Evolutionary conservation across 2,329 filamentous ascomycete genomes (phyloP).

Genomic region (Thelonectria discophora): DNA sequence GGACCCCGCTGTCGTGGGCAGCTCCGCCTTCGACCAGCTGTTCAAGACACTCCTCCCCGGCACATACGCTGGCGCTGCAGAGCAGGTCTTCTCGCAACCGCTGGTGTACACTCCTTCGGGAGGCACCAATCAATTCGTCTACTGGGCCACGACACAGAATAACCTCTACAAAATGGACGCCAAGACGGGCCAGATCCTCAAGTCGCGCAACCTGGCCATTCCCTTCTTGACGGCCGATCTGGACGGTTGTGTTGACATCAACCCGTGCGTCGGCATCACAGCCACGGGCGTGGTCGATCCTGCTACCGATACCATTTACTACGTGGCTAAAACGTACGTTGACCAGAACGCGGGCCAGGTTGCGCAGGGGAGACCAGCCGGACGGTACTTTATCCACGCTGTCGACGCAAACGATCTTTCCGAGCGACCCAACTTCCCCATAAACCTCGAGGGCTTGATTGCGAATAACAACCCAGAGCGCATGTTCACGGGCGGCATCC

Average conservation of each 20-base stretch:
- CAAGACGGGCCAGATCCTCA: conserved; percentile 61
- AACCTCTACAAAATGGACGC: conserved; percentile 66
- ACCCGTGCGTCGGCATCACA: conserved; percentile 56
- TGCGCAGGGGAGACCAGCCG: conserved; percentile 46
- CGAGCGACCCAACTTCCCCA: conserved; percentile 55
- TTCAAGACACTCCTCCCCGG: conserved; percentile 63
- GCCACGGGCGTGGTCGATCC: conserved; percentile 58
- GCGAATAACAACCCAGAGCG: conserved; percentile 57
- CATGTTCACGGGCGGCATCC: conserved; percentile 62
- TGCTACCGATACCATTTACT: conserved; percentile 54
- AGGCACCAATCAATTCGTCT: conserved; percentile 61
- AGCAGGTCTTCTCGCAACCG: conserved; percentile 64
- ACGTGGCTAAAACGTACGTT: conserved; percentile 55
- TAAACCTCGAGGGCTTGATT: conserved; percentile 56
- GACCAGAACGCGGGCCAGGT: conserved; percentile 43
- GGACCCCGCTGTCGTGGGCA: conserved; percentile 66
- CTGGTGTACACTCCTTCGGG: conserved; percentile 58
- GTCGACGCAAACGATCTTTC: conserved; percentile 50
- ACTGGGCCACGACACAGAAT: conserved; percentile 65
- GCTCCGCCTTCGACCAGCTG: conserved; percentile 63
- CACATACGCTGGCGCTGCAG: conserved; percentile 57
- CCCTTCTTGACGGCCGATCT: conserved; percentile 61
- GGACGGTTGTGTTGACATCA: conserved; percentile 58
- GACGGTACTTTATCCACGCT: conserved; percentile 51
- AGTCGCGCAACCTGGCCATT: conserved; percentile 56